Base-by-base conservation (phyloP, 768 basidiomycete species). In the Terana coerulea region DNA sequence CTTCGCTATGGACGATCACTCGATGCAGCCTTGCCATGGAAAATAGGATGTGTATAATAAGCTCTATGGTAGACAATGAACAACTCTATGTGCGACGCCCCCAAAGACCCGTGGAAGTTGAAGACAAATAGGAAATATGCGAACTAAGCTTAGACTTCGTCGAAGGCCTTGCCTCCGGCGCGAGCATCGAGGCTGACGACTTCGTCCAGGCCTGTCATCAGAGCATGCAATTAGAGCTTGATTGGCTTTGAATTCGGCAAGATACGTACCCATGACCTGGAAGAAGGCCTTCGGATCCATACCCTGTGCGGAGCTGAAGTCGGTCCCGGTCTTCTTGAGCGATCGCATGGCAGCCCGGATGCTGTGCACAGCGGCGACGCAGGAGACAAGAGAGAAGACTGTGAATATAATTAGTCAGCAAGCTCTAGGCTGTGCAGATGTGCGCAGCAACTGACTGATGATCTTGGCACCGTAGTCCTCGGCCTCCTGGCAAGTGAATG, bases 221-320 rank as follows among this genome's bases (percentile, higher is more conserved):
- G 33, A 1, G 37, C 36, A 9, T 24, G 28, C 35, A 40, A n/a
- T n/a, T n/a, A n/a, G n/a, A n/a, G n/a, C n/a, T n/a, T n/a, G n/a
- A n/a, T n/a, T n/a, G n/a, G n/a, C n/a, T n/a, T n/a, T n/a, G n/a
- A n/a, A n/a, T n/a, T n/a, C n/a, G n/a, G n/a, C n/a, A n/a, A n/a
- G n/a, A 22, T 4, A 59, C 75, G 41, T 64, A 84, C 83, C 84
- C 83, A 88, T 84, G 47, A 86, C 61, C 84, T 77, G 65, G 88
- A 88, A 74, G 88, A 88, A 36, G 78, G 74, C 61, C 82, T 84
- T 6, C 86, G 87, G 87, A 57, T 87, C 84, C 86, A 88, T 87
- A 17, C 86, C 68, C 64, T 73, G 63, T 0, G 77, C 76, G 7
- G 75, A 75, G 22, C 61, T 55, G 62, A 83, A 86, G 63, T 89